Evolutionary conservation across 352 stramenopile genomes (phyloP).

Genomic region (Globisporangium nunn): DNA sequence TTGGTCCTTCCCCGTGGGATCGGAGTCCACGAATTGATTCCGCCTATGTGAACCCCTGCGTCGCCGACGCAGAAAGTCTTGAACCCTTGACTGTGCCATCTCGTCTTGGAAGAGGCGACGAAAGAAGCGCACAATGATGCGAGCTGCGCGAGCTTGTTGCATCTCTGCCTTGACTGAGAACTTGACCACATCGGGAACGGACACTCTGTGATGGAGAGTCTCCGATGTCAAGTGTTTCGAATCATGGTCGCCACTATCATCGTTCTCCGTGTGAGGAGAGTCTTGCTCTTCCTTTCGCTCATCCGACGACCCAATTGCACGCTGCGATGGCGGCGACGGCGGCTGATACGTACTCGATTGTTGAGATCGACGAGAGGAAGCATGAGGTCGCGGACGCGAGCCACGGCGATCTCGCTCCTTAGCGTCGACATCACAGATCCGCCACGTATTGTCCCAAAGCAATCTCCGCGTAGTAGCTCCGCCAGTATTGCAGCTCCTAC

Average conservation of each 20-base stretch:
- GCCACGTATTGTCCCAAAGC: conserved; percentile 14
- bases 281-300: background rate
- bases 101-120: conserved; percentile 25
- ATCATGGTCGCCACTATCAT: background rate
- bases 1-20: conserved; percentile 36
- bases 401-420: background rate
- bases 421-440: conserved; percentile 11
- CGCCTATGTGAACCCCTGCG: conserved; percentile 17
- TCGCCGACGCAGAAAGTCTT: conserved; percentile 24
- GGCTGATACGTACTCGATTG: background rate
- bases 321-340: background rate
- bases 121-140: conserved; percentile 61
- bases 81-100: conserved; percentile 16
- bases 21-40: conserved; percentile 6
- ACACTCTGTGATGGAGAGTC: background rate
- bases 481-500: background rate
- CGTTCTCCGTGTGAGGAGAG: background rate
- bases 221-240: background rate
- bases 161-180: conserved; percentile 12
- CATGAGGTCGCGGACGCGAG: background rate
- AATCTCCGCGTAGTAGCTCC: background rate
- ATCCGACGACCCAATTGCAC: background rate
- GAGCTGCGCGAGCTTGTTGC: conserved; percentile 29
- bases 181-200: conserved; percentile 1
- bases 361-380: background rate